These are phyloP conservation scores for Allium cepa DNA, from an alignment of 106 monocot species.

Conservation along the genomic window DNA sequence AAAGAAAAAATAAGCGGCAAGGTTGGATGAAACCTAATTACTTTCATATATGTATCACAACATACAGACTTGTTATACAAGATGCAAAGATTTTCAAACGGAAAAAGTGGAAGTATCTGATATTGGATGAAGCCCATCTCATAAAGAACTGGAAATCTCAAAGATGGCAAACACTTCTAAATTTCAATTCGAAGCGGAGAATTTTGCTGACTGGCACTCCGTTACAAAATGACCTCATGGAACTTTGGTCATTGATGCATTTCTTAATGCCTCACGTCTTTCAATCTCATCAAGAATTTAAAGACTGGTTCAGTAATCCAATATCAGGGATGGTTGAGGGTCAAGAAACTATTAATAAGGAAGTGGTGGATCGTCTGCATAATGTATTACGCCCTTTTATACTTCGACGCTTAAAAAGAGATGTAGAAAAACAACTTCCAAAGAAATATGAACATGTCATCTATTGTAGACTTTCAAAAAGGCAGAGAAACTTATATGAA, in stretches of 20 bases:
- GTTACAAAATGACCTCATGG: constrained; percentile 99
- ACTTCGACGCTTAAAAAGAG: constrained; percentile 86
- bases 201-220: constrained; percentile 97
- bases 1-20: constrained; percentile 88
- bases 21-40: constrained; percentile 94
- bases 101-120: constrained; percentile 99
- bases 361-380: constrained; percentile 94
- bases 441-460: constrained; percentile 91
- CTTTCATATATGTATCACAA: constrained; percentile 97
- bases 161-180: constrained; percentile 94
- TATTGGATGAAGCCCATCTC: constrained; percentile 97
- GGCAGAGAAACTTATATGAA: constrained; percentile 94
- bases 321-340: constrained; percentile 99
- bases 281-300: constrained; percentile 99
- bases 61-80: constrained; percentile 95
- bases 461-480: constrained; percentile 78
- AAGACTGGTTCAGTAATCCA: constrained; percentile 98
- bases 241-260: constrained; percentile 99
- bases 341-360: constrained; percentile 94
- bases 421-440: constrained; percentile 97
- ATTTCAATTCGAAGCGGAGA: constrained; percentile 91
- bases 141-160: constrained; percentile 99
- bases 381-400: constrained; percentile 98
- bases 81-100: constrained; percentile 95
- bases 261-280: constrained; percentile 99